Evolutionary conservation across 106 monocot genomes (phyloP).

Genomic region (Vanilla planifolia): DNA sequence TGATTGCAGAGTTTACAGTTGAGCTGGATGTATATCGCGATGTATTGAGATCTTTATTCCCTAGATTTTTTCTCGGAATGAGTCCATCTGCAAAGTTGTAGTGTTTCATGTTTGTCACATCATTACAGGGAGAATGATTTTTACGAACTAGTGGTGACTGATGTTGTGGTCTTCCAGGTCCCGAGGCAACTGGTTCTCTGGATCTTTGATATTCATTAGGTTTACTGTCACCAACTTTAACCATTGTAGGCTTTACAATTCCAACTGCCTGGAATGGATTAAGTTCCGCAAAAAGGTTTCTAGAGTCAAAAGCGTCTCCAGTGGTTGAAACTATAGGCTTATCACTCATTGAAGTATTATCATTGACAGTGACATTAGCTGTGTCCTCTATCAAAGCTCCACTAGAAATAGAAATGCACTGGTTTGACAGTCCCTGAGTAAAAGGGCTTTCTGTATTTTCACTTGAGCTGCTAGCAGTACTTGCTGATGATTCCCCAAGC

Average conservation of each 20-base stretch:
- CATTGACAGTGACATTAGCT: slow-evolving; percentile 7
- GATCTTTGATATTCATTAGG: slow-evolving; percentile 49
- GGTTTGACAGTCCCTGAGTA: slow-evolving; percentile 18
- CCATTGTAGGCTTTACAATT: slow-evolving; percentile 25
- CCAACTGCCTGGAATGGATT: slow-evolving; percentile 65
- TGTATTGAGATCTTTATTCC: slow-evolving; percentile 29
- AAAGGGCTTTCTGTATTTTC: slow-evolving; percentile 14
- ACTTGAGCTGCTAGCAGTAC: slow-evolving; percentile 36
- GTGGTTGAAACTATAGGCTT: slow-evolving; percentile 9
- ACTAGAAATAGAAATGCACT: slow-evolving; percentile 11
- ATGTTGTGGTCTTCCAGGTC: slow-evolving; percentile 63
- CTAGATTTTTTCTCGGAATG: slow-evolving; percentile 51
- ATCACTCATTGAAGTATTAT: neutral
- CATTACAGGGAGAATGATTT: slow-evolving; percentile 74
- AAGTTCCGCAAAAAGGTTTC: slow-evolving; percentile 77
- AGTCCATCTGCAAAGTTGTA: slow-evolving; percentile 44
- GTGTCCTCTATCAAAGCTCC: slow-evolving; percentile 25
- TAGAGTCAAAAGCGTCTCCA: slow-evolving; percentile 35
- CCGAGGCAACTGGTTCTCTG: slow-evolving; percentile 53
- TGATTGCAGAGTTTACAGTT: slow-evolving; percentile 25
- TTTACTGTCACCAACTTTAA: slow-evolving; percentile 32
- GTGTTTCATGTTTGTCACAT: slow-evolving; percentile 40
- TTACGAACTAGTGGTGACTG: slow-evolving; percentile 69
- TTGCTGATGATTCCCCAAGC: slow-evolving; percentile 25
- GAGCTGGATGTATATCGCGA: slow-evolving; percentile 26